Evolutionary conservation across 345 rosid species (phyloP).

Genomic region (Murraya koenigii): DNA sequence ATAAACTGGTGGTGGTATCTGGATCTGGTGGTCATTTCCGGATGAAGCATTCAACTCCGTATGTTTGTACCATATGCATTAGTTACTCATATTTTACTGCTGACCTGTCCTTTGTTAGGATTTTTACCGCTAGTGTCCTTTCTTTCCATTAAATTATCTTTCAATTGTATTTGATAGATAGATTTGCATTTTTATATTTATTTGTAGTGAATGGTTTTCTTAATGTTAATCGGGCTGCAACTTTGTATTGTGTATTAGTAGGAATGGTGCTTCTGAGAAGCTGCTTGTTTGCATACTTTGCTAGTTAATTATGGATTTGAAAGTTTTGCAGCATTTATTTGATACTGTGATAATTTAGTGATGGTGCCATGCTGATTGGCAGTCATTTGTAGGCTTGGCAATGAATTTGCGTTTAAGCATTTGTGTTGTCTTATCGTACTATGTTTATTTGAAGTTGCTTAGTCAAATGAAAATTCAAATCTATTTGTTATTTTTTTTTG

Average conservation of each 20-base stretch:
- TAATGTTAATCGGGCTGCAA: conserved; percentile 10
- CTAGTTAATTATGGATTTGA: neutral
- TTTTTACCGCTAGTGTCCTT: neutral
- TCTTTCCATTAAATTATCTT: conserved; percentile 8
- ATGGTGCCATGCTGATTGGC: neutral
- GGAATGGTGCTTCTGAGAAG: neutral
- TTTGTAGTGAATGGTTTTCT: conserved; percentile 21
- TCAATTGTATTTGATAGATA: conserved; percentile 21
- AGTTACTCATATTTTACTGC: conserved; percentile 22
- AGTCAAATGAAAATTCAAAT: no score
- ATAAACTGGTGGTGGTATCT: conserved; percentile 13
- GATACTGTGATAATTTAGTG: neutral
- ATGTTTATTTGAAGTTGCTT: no score
- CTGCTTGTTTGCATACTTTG: neutral
- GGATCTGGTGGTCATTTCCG: conserved; percentile 18
- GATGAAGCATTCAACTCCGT: conserved; percentile 18
- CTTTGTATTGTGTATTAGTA: conserved; percentile 1
- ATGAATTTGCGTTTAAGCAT: no score
- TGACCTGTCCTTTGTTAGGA: conserved; percentile 26
- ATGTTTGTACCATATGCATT: conserved; percentile 39
- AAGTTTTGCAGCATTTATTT: neutral
- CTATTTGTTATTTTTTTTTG: no score
- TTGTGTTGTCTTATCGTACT: no score
- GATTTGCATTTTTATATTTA: conserved; percentile 1
- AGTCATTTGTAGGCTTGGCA: neutral